Evolutionary conservation across 345 rosid genomes (phyloP).

Genomic region (Populus deltoides): DNA sequence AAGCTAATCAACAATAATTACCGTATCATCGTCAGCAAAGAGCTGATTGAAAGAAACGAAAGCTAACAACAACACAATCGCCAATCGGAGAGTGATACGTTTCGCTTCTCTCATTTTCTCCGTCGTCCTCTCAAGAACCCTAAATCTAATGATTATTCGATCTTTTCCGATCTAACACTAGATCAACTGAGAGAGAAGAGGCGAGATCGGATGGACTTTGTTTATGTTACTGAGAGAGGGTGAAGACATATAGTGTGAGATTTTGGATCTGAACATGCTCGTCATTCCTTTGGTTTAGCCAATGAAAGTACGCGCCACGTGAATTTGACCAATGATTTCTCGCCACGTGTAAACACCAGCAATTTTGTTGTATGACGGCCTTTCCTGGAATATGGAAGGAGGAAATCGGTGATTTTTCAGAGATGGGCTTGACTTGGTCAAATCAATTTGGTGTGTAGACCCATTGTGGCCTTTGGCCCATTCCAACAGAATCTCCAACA

Average conservation of each 20-base stretch:
- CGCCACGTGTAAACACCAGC: slow-evolving; percentile 29
- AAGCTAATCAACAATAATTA: slow-evolving; percentile 14
- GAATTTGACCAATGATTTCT: background rate
- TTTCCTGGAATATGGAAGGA: background rate
- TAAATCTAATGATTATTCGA: background rate
- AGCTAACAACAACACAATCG: slow-evolving; percentile 44
- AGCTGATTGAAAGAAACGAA: slow-evolving; percentile 46
- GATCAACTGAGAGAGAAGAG: background rate
- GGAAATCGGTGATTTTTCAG: background rate
- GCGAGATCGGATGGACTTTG: no score
- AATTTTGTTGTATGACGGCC: background rate
- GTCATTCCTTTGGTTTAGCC: slow-evolving; percentile 33
- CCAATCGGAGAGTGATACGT: slow-evolving; percentile 35
- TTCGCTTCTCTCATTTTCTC: slow-evolving; percentile 32
- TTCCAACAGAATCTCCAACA: no score
- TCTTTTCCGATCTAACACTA: background rate
- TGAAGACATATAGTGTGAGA: background rate
- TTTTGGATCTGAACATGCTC: slow-evolving; percentile 22
- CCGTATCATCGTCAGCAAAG: slow-evolving; percentile 56
- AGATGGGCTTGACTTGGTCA: slow-evolving; percentile 22
- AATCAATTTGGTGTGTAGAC: background rate
- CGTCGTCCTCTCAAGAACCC: slow-evolving; percentile 14
- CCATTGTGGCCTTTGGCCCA: background rate
- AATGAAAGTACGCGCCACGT: slow-evolving; percentile 36
- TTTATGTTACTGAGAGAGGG: background rate